These are phyloP conservation scores for Penicillium sp. DNA, from an alignment of 2,329 filamentous ascomycete species.

Conservation along the genomic window DNA sequence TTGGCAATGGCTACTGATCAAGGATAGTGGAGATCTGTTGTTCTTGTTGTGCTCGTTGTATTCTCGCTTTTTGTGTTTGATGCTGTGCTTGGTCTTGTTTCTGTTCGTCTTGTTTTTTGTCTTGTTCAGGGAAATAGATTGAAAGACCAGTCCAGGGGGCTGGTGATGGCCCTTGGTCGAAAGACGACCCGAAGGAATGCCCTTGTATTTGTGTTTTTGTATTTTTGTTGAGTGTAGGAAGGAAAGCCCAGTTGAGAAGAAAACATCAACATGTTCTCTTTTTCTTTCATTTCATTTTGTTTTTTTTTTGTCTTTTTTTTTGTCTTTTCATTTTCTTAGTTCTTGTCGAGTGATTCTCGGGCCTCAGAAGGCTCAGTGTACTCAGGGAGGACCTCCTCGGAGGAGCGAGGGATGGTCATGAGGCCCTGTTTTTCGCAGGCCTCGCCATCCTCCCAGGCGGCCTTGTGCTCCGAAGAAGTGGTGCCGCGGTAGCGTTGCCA, in stretches of 20 bases:
- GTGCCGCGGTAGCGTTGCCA: constrained; percentile 44
- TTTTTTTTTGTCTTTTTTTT: background rate
- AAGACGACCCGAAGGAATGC: background rate
- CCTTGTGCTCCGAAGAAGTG: constrained; percentile 25
- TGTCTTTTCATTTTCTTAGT: constrained; percentile 19
- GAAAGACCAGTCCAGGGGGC: background rate
- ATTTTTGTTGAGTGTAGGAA: background rate
- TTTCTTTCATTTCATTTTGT: background rate
- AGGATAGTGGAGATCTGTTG: background rate
- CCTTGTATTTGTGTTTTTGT: background rate
- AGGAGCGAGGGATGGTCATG: constrained; percentile 27
- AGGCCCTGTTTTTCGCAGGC: constrained; percentile 44
- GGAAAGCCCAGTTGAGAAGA: background rate
- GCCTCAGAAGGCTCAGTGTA: constrained; percentile 35
- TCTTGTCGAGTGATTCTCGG: constrained; percentile 30
- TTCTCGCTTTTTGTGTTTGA: background rate
- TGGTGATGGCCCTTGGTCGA: background rate
- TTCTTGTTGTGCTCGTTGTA: background rate
- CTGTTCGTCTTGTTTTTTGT: background rate
- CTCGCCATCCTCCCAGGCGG: constrained; percentile 36
- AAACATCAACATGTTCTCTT: background rate
- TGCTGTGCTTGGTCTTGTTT: background rate
- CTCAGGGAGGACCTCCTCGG: constrained; percentile 37
- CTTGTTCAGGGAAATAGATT: background rate
- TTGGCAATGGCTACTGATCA: background rate